These are phyloP conservation scores for Musa balbisiana DNA, from an alignment of 202 grass and related monocot genomes.

Conservation along the genomic window DNA sequence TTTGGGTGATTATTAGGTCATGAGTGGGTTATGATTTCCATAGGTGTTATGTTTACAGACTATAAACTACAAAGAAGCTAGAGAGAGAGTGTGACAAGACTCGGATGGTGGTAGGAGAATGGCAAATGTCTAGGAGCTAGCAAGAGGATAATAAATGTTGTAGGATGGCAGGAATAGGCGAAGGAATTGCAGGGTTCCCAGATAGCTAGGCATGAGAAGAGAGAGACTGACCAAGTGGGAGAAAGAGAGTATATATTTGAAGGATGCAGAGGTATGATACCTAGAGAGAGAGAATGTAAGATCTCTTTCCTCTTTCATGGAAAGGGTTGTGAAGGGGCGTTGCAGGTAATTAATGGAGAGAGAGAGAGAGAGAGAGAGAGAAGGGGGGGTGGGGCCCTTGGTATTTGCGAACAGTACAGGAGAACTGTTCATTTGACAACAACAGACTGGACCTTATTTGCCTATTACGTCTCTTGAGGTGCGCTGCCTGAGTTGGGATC, in stretches of 20 bases:
- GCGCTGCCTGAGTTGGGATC: not conserved
- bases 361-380: conserved; percentile 15
- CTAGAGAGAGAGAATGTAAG: conserved; percentile 15
- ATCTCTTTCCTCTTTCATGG: conserved; percentile 12
- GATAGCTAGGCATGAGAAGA: too few species aligned
- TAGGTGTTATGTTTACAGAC: not conserved
- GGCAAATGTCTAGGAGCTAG: not conserved
- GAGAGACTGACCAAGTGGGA: too few species aligned
- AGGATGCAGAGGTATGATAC: conserved; percentile 11
- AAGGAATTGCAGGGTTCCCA: too few species aligned
- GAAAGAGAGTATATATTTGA: not conserved
- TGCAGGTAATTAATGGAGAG: not conserved
- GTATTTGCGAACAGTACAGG: conserved; percentile 8
- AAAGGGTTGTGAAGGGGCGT: not conserved
- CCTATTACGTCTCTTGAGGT: not conserved
- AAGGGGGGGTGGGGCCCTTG: conserved; percentile 10
- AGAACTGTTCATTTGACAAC: conserved; percentile 29
- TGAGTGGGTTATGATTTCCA: conserved; percentile 22
- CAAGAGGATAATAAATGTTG: conserved; percentile 9
- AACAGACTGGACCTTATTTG: conserved; percentile 17
- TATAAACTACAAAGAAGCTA: conserved; percentile 4
- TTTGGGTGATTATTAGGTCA: conserved; percentile 13
- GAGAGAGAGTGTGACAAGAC: conserved; percentile 6
- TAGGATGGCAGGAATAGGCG: not conserved
- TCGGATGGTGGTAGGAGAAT: not conserved